These are phyloP conservation scores for Symmetrospora coprosmae DNA, from an alignment of 768 basidiomycete species.

Conservation along the genomic window DNA sequence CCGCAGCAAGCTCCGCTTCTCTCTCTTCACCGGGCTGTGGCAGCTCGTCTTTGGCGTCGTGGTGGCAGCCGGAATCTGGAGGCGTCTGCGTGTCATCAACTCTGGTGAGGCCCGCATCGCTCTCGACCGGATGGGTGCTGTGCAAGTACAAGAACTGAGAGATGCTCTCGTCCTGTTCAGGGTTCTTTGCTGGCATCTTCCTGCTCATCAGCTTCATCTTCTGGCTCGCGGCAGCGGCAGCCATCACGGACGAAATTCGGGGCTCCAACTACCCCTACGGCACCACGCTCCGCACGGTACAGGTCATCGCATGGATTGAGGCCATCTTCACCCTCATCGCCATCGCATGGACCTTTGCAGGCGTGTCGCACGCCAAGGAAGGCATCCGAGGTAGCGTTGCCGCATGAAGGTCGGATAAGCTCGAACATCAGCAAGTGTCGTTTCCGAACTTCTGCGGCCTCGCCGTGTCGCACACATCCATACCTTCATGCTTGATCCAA, in stretches of 20 bases:
- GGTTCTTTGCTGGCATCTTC: no score
- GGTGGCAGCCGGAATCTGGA: neutral
- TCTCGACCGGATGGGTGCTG: no score
- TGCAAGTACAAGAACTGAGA: no score
- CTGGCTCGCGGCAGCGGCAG: constrained; percentile 14
- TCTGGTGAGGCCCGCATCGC: constrained; percentile 12
- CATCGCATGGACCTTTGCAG: constrained; percentile 2
- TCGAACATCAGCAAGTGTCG: no score
- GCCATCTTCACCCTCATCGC: constrained; percentile 8
- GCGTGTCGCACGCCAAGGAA: constrained; percentile 13
- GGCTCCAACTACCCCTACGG: neutral
- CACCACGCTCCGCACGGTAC: neutral
- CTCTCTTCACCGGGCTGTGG: constrained; percentile 2
- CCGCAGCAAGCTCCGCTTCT: neutral
- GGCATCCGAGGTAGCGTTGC: constrained; percentile 10
- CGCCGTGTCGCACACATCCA: neutral
- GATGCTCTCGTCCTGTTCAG: no score
- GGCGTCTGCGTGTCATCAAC: constrained; percentile 5
- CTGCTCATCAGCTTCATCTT: constrained; percentile 12
- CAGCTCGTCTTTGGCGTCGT: constrained; percentile 15
- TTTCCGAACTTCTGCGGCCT: no score
- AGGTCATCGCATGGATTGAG: neutral
- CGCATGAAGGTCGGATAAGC: neutral
- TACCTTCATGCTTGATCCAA: neutral
- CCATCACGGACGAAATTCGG: neutral